Base-by-base conservation (phyloP, 106 monocot species). In the Xerophyta viscosa region DNA sequence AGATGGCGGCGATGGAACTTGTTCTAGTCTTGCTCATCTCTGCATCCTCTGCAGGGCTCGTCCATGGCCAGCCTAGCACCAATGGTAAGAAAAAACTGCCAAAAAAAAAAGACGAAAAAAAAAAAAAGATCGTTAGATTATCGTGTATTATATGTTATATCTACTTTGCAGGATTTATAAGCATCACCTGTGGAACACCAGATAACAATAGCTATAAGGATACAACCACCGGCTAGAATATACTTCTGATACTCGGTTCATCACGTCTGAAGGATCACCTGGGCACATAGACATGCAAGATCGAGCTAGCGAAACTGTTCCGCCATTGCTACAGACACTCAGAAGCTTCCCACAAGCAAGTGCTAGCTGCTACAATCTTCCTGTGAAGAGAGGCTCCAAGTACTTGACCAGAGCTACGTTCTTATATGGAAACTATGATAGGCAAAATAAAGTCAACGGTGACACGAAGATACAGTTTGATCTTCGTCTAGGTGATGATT, bases 341-440 rank as follows among this genome's bases (percentile, higher is more conserved):
- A 39, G 6, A 1, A 39, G 39, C 39, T 39, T 39, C 15, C 39
- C 2, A 2, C 13, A 39, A 39, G 39, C 13, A 10, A 15, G 10
- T 39, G 1, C 10, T 12, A 39, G 15, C 39, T 39, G 6, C 39
- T 39, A 39, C 39, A 7, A 12, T 39, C 15, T 39, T 7, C 29
- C 27, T 28, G 36, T 27, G 21, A 24, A 1, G 8, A 19, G 13
- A 23, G 54, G 46, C 19, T 44, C 46, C 12, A 61, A 37, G 18
- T 70, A 70, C n/a, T 19, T 62, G 20, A 54, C 62, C n/a, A 62
- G 69, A 37, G 62, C 69, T 19, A 22, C 18, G 1, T 69, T 69
- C 29, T 31, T 61, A 27, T 69, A 69, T 7, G 69, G 61, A 61
- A 69, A 69, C 31, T 69, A 69, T 21, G 61, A 70, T 46, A 54